These are phyloP conservation scores for Albifimbria verrucaria DNA, from an alignment of 2,329 filamentous ascomycete species.

Conservation along the genomic window DNA sequence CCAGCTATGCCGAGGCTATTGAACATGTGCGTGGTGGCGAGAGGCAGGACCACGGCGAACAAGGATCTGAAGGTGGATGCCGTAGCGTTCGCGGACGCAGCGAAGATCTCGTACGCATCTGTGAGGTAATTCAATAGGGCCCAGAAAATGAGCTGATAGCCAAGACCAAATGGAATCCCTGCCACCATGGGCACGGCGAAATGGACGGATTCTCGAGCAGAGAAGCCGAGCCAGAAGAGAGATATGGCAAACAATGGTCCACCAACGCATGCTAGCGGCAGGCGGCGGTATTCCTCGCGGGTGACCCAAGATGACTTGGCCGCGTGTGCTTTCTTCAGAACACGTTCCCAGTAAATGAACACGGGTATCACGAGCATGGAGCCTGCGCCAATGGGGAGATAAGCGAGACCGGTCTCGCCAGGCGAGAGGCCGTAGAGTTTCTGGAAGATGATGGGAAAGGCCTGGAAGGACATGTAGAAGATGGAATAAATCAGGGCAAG, in stretches of 20 bases:
- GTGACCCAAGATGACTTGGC: constrained; percentile 53
- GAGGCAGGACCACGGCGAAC: constrained; percentile 71
- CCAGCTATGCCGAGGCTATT: constrained; percentile 41
- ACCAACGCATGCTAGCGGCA: constrained; percentile 69
- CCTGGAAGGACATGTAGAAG: constrained; percentile 72
- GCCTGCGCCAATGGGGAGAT: constrained; percentile 66
- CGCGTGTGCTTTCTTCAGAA: constrained; percentile 50
- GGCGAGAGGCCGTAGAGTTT: constrained; percentile 59
- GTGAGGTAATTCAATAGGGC: constrained; percentile 62
- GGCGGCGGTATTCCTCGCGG: constrained; percentile 63
- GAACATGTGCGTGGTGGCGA: constrained; percentile 52
- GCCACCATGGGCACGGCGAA: constrained; percentile 58
- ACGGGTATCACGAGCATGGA: constrained; percentile 55
- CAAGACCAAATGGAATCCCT: constrained; percentile 59
- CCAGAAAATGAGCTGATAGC: constrained; percentile 62
- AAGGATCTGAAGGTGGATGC: constrained; percentile 92
- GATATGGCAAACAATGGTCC: constrained; percentile 59
- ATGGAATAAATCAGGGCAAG: constrained; percentile 67
- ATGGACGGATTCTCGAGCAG: constrained; percentile 41
- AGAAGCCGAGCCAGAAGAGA: constrained; percentile 62
- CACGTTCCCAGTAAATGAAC: constrained; percentile 63
- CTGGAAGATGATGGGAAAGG: constrained; percentile 69
- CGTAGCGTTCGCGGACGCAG: constrained; percentile 73
- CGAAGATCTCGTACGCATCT: constrained; percentile 65
- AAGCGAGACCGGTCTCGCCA: constrained; percentile 63